Evolutionary conservation across 2,329 filamentous ascomycete species (phyloP).

Genomic region (Neofusicoccum sp.): DNA sequence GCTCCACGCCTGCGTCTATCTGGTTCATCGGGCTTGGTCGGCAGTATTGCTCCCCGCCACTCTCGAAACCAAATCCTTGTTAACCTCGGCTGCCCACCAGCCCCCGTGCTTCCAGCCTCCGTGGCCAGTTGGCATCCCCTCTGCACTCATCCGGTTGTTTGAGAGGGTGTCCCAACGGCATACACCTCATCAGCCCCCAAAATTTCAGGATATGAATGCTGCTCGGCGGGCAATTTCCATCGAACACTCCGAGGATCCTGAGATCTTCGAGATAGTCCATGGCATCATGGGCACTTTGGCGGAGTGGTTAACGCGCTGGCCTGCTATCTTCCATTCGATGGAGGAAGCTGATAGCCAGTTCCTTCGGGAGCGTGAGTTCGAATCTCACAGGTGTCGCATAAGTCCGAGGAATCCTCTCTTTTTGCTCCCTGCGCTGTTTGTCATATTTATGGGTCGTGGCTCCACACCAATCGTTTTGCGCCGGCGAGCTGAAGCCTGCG

Average conservation of each 20-base stretch:
- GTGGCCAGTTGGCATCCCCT: too few species aligned
- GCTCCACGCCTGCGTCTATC: too few species aligned
- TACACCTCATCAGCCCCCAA: not conserved
- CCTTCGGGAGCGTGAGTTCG: slow-evolving; percentile 22
- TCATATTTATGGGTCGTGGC: too few species aligned
- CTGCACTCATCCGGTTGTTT: too few species aligned
- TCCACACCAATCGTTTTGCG: not conserved
- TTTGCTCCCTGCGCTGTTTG: not conserved
- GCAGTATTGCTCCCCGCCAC: too few species aligned
- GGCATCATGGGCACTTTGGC: slow-evolving; percentile 11
- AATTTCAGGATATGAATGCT: not conserved
- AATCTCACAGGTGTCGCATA: slow-evolving; percentile 20
- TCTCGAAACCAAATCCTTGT: too few species aligned
- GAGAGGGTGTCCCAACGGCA: not conserved
- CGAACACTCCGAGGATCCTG: not conserved
- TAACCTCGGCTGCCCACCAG: too few species aligned
- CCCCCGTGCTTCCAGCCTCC: too few species aligned
- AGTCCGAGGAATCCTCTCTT: slow-evolving; percentile 1
- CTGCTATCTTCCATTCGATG: slow-evolving; percentile 2
- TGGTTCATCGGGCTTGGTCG: too few species aligned
- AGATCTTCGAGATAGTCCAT: not conserved
- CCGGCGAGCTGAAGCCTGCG: not conserved
- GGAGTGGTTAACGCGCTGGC: slow-evolving; percentile 23
- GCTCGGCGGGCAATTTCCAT: not conserved
- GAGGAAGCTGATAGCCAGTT: slow-evolving; percentile 17